A percentile compares a stretch with the other conserved stretches of the same genome.
These are phyloP conservation scores for Aquilaria sinensis DNA, from an alignment of 345 rosid species.

Conservation along the genomic window DNA sequence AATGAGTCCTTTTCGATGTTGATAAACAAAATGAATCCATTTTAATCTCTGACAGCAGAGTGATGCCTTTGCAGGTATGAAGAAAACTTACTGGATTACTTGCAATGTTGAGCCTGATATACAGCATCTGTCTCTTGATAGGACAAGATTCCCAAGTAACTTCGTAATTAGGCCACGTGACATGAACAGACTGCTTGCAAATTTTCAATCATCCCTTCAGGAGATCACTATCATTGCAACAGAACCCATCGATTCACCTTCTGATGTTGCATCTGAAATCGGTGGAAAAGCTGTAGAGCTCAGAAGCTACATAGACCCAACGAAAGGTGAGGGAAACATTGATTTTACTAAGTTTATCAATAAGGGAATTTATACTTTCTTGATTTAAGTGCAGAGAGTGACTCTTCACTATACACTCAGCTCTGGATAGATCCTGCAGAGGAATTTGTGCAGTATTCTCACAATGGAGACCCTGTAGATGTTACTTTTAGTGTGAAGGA, in stretches of 20 bases:
- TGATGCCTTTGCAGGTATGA: constrained; percentile 50
- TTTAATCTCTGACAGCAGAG: neutral
- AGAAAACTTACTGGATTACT: constrained; percentile 76
- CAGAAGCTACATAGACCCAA: constrained; percentile 84
- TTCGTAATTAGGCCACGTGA: constrained; percentile 80
- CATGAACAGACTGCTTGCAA: constrained; percentile 75
- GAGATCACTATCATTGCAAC: constrained; percentile 92
- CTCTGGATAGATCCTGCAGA: constrained; percentile 95
- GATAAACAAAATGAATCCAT: neutral
- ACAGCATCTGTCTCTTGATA: constrained; percentile 86
- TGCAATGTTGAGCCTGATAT: constrained; percentile 89
- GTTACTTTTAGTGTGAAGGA: constrained; percentile 89
- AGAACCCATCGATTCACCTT: constrained; percentile 49
- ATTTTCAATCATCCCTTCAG: constrained; percentile 95
- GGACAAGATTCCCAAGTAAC: constrained; percentile 57
- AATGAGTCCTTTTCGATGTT: too few species aligned
- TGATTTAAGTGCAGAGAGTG: constrained; percentile 51
- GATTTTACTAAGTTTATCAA: constrained; percentile 5
- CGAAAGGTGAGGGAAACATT: constrained; percentile 44
- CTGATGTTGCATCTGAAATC: constrained; percentile 68
- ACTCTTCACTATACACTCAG: constrained; percentile 74
- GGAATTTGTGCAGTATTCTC: constrained; percentile 83
- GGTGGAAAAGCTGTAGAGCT: constrained; percentile 96
- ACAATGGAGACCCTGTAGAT: constrained; percentile 79
- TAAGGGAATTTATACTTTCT: constrained; percentile 17